These are phyloP conservation scores for Penicillium diatomitis DNA, from an alignment of 495 filamentous ascomycete genomes.

Conservation along the genomic window DNA sequence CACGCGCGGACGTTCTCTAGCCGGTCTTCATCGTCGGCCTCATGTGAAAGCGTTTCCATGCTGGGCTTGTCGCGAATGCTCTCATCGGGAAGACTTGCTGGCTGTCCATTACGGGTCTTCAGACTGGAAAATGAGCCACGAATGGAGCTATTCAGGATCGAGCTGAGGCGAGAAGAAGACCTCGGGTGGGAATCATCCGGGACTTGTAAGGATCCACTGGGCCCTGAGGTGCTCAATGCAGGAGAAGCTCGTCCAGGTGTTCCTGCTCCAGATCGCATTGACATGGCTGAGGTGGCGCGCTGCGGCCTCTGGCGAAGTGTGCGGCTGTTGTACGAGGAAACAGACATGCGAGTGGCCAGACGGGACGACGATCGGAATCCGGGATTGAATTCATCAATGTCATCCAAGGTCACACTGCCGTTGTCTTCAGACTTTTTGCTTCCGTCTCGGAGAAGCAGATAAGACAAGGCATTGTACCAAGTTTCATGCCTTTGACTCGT, in stretches of 20 bases:
- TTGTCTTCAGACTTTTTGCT: constrained; percentile 51
- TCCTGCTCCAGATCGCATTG: constrained; percentile 32
- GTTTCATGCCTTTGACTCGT: constrained; percentile 93
- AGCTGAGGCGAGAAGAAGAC: constrained; percentile 36
- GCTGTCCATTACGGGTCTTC: constrained; percentile 28
- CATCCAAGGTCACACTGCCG: constrained; percentile 58
- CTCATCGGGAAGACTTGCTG: constrained; percentile 55
- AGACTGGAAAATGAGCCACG: constrained; percentile 36
- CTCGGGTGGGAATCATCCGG: constrained; percentile 27
- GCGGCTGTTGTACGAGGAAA: constrained; percentile 77
- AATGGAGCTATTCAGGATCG: constrained; percentile 35
- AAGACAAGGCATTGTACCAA: constrained; percentile 96
- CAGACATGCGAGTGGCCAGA: constrained; percentile 51
- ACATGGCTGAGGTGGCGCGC: constrained; percentile 37
- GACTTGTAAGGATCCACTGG: constrained; percentile 33
- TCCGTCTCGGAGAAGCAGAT: constrained; percentile 70
- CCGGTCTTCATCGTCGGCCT: constrained; percentile 64
- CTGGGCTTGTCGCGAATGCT: constrained; percentile 61
- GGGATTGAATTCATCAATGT: constrained; percentile 87
- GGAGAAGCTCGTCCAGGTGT: constrained; percentile 36
- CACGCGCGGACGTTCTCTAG: constrained; percentile 95
- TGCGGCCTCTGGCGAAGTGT: constrained; percentile 50
- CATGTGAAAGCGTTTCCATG: constrained; percentile 68
- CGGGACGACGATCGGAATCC: constrained; percentile 46
- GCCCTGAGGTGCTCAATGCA: constrained; percentile 32